Evolutionary conservation across 345 rosid genomes (phyloP), one percentile per base, ranked within the genome.

Genomic region (Camelina laxa): DNA sequence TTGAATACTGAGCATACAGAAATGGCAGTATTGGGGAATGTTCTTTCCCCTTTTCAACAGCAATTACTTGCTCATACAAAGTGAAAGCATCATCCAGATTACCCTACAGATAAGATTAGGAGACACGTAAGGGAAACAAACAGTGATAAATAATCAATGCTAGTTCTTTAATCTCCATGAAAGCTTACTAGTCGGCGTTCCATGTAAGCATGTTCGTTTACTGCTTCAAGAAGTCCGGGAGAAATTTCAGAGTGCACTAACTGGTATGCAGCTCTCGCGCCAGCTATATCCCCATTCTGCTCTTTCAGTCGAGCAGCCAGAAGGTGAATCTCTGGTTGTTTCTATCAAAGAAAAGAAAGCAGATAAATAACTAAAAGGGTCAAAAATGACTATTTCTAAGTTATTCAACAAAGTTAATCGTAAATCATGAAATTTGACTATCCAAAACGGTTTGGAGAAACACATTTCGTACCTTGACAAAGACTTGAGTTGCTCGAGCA

Each of bases 21-120:
- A 91, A 85, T 3, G 96, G 93, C 67, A 96, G 78, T 60, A 85
- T 72, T 79, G 84, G 86, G 10, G 97, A 91, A 74, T 88, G 87
- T 66, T 92, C 98, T 87, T 91, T 92, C 33, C 91, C 99, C 81
- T 91, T 96, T 73, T 96, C 99, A 82, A 92, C 88, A 69, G 99
- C 89, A 78, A 88, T 92, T 36, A 95, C 89, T 76, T 96, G 98
- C 68, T 96, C 98, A 69, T 90, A 96, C 70, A 91, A 71, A 6
- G 89, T 84, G 70, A 83, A 86, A 16, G 95, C 90, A 73, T 84
- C 91, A 64, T 92, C 92, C 69, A 88, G 82, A 57, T 89, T 91
- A 10, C 93, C 97, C 98, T 96, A 79, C 75, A 83, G 48, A 65
- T 80, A 44, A 48, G 55, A 76, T 33, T 72, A 59, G 75, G 6